Conservation (phyloP, 148 eudicot species). For the Diospyros kaki region DNA sequence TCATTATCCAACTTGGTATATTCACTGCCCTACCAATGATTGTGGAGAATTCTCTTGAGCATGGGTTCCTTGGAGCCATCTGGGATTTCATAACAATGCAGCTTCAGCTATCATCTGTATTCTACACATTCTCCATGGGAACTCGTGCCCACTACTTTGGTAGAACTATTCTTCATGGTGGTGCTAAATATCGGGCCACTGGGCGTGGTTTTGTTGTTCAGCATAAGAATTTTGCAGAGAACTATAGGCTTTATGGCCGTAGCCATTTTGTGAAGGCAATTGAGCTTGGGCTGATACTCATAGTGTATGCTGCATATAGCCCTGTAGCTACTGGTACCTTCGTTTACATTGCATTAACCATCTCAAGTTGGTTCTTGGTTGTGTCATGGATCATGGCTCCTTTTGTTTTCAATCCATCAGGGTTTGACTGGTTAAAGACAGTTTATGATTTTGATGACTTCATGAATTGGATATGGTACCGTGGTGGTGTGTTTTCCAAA, state of each 20-base stretch:
- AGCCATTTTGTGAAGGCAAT: slow-evolving; percentile 31
- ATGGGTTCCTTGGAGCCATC: slow-evolving; percentile 65
- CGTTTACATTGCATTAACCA: slow-evolving; percentile 8
- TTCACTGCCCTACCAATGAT: slow-evolving; percentile 86
- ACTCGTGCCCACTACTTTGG: slow-evolving; percentile 84
- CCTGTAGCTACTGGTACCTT: slow-evolving; percentile 1
- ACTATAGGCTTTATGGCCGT: slow-evolving; percentile 28
- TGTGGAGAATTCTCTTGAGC: slow-evolving; percentile 72
- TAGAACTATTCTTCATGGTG: slow-evolving; percentile 79
- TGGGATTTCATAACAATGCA: slow-evolving; percentile 86
- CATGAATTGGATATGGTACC: slow-evolving; percentile 86
- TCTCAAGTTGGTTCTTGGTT: slow-evolving; percentile 81
- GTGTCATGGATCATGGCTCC: slow-evolving; percentile 78
- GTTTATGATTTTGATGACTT: slow-evolving; percentile 81
- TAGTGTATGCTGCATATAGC: slow-evolving; percentile 52
- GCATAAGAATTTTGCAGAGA: slow-evolving; percentile 25
- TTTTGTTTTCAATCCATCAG: slow-evolving; percentile 75
- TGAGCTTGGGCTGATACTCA: slow-evolving; percentile 33
- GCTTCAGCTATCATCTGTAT: slow-evolving; percentile 74
- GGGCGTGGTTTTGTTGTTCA: slow-evolving; percentile 28
- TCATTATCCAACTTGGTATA: slow-evolving; percentile 70
- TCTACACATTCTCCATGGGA: slow-evolving; percentile 84
- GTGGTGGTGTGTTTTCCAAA: slow-evolving; percentile 70
- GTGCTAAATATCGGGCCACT: slow-evolving; percentile 83
- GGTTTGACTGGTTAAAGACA: slow-evolving; percentile 89